These are phyloP conservation scores for Periglandula ipomoeae DNA, from an alignment of 2,329 filamentous ascomycete species.

Conservation along the genomic window DNA sequence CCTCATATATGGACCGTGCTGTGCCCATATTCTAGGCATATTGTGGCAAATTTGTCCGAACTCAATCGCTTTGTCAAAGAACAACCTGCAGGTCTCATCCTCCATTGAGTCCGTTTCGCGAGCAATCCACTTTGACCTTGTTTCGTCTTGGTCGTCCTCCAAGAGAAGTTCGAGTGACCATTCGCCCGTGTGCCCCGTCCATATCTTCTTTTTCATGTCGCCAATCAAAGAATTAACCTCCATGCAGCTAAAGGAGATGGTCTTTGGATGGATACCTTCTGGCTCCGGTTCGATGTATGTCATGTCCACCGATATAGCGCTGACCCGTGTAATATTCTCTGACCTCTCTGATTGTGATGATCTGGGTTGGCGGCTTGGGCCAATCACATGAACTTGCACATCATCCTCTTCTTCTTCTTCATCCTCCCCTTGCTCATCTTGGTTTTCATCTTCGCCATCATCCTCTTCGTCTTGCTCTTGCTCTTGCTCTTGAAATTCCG, in stretches of 20 bases:
- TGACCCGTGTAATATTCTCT: neutral
- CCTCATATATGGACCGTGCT: neutral
- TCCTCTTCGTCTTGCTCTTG: neutral
- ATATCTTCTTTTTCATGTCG: conserved; percentile 2
- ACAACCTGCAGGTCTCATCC: neutral
- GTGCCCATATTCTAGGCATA: conserved; percentile 1
- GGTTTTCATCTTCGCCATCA: neutral
- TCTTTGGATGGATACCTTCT: neutral
- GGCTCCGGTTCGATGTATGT: conserved; percentile 6
- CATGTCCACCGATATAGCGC: neutral
- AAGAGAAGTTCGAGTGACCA: conserved; percentile 1
- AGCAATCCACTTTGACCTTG: neutral
- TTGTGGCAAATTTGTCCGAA: neutral
- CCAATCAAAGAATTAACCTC: neutral
- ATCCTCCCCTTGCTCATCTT: neutral
- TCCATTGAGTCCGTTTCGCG: neutral
- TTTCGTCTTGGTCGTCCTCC: neutral
- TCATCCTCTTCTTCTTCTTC: neutral
- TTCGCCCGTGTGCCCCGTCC: conserved; percentile 1
- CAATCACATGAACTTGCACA: neutral
- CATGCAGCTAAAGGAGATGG: neutral
- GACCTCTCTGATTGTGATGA: neutral
- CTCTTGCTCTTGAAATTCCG: neutral
- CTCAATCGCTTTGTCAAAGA: neutral
- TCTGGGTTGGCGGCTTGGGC: neutral